Evolutionary conservation across 2,329 filamentous ascomycete species (phyloP).

Genomic region (Penicillium sumatraense): DNA sequence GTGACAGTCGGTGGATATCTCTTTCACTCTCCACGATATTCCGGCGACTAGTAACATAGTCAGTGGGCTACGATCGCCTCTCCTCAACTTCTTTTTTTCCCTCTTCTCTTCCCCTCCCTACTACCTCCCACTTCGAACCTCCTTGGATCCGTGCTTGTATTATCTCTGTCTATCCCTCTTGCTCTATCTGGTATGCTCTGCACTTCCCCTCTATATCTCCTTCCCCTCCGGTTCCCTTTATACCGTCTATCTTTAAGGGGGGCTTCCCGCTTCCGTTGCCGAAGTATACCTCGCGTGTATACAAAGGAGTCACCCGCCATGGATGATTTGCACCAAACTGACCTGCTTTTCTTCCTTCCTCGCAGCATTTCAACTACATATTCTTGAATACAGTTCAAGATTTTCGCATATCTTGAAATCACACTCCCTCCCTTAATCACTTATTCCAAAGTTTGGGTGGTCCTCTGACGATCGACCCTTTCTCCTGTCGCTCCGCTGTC

Average conservation of each 20-base stretch:
- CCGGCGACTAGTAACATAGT: slow-evolving; percentile 15
- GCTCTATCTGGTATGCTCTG: background rate
- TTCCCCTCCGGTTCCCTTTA: slow-evolving; percentile 1
- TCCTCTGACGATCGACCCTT: slow-evolving; percentile 19
- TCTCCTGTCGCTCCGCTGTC: background rate
- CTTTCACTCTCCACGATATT: slow-evolving; percentile 11
- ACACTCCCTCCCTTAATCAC: background rate
- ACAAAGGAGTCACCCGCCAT: background rate
- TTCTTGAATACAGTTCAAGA: no score
- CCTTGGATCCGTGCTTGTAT: slow-evolving; percentile 11
- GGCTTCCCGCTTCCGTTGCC: background rate
- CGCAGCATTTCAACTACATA: background rate
- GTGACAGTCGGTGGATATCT: slow-evolving; percentile 1
- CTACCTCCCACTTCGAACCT: background rate
- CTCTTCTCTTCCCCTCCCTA: slow-evolving; percentile 4
- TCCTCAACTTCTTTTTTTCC: slow-evolving; percentile 11
- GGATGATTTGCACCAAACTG: no score
- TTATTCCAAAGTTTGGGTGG: no score
- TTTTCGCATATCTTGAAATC: background rate
- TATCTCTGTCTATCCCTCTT: no score
- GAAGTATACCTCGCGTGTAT: slow-evolving; percentile 5
- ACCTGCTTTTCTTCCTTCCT: background rate
- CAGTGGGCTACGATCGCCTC: slow-evolving; percentile 18
- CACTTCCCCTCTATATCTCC: background rate
- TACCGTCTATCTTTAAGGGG: no score